Evolutionary conservation across 371 early-diverging fungal species (phyloP).

Genomic region (Mortierella sp.): DNA sequence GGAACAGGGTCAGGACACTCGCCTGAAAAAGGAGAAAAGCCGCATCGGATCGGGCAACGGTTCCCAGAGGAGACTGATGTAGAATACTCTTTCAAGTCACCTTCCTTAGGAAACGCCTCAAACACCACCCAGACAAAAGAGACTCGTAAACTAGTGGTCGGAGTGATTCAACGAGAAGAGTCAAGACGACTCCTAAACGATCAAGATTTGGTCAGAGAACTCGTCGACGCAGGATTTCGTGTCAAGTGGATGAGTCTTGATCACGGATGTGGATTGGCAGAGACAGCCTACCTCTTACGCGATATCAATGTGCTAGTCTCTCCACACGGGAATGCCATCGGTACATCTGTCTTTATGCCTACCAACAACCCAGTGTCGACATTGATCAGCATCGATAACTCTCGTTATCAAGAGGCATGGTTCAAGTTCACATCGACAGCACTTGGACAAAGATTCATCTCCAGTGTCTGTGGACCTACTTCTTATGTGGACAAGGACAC

Average conservation of each 20-base stretch:
- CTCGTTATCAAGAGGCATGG: constrained; percentile 59
- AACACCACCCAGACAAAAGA: neutral
- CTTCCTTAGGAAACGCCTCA: neutral
- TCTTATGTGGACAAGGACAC: constrained; percentile 47
- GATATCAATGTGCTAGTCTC: constrained; percentile 58
- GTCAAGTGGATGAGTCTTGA: constrained; percentile 55
- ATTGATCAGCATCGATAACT: constrained; percentile 53
- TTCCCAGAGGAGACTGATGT: constrained; percentile 42
- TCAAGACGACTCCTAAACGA: constrained; percentile 30
- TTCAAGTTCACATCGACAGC: constrained; percentile 59
- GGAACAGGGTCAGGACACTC: neutral
- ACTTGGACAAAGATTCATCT: constrained; percentile 58
- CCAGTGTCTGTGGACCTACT: constrained; percentile 45
- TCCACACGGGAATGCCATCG: constrained; percentile 59
- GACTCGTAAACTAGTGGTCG: constrained; percentile 27
- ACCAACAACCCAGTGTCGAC: constrained; percentile 21
- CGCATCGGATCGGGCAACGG: constrained; percentile 17
- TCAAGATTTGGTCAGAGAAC: constrained; percentile 35
- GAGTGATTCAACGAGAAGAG: constrained; percentile 33
- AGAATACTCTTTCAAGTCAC: constrained; percentile 17
- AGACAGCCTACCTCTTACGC: constrained; percentile 56
- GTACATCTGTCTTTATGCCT: constrained; percentile 60
- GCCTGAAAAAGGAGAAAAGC: neutral
- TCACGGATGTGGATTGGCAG: constrained; percentile 55
- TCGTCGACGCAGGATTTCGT: constrained; percentile 28